phyloP scores from a whole-genome alignment of 257 asterid species.

The Solanum pinnatisectum region DNA sequence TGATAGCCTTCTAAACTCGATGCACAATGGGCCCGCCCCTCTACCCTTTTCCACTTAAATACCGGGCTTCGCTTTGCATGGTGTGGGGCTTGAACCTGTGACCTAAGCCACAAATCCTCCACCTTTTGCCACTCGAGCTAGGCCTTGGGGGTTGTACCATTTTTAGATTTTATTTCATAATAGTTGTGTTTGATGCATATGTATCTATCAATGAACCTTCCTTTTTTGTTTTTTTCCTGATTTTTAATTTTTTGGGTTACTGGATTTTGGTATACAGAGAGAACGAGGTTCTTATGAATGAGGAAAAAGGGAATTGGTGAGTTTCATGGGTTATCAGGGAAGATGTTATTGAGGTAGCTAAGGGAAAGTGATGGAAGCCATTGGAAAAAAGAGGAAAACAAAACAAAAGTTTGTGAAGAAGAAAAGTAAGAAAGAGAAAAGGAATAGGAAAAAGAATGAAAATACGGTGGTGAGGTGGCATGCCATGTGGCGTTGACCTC shows the following conservation, averaged over 20 bases:
- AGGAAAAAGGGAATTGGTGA: background rate
- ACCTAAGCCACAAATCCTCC: too few species aligned
- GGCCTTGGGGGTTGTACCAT: background rate
- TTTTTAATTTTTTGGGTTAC: background rate
- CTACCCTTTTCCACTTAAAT: too few species aligned
- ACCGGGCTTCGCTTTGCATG: too few species aligned
- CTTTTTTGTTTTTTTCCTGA: background rate
- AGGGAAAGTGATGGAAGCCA: background rate
- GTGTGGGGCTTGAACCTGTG: too few species aligned
- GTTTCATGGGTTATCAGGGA: background rate
- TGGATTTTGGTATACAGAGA: slow-evolving; percentile 2
- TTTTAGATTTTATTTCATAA: background rate
- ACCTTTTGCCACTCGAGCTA: too few species aligned
- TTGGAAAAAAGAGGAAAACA: background rate
- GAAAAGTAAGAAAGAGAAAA: background rate
- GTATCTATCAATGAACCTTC: background rate
- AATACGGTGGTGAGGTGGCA: background rate
- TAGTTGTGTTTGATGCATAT: background rate
- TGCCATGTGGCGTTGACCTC: background rate
- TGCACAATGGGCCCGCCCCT: too few species aligned
- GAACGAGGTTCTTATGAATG: slow-evolving; percentile 1
- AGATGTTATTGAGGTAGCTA: background rate
- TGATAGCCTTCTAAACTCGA: too few species aligned
- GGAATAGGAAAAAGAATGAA: background rate
- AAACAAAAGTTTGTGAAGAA: background rate